These are phyloP conservation scores for Arabis hirsuta DNA, from an alignment of 345 rosid species.

Conservation along the genomic window DNA sequence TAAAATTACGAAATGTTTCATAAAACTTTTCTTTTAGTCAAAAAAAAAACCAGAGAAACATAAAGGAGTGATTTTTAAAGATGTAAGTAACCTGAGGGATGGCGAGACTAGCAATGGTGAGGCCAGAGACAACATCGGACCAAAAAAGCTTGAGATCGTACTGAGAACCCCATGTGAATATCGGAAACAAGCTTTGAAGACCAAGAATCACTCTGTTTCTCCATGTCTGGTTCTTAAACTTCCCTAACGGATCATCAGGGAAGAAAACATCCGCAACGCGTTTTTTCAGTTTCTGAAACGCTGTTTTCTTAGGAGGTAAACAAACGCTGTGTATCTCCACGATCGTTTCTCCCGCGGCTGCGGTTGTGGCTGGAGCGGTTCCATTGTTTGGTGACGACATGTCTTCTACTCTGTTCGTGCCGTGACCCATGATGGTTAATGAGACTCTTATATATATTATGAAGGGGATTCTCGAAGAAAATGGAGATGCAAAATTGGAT, in stretches of 20 bases:
- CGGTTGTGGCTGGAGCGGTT: slow-evolving; percentile 15
- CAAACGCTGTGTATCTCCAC: slow-evolving; percentile 73
- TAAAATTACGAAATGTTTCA: not conserved
- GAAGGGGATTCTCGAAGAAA: not conserved
- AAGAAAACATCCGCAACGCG: slow-evolving; percentile 76
- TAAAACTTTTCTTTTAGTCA: slow-evolving; percentile 1
- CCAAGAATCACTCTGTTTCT: slow-evolving; percentile 57
- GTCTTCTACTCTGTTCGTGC: slow-evolving; percentile 46
- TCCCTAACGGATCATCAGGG: slow-evolving; percentile 92
- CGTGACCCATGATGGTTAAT: slow-evolving; percentile 39
- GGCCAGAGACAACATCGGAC: slow-evolving; percentile 92
- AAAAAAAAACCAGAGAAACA: not conserved
- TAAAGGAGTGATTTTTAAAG: not conserved
- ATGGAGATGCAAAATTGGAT: not conserved
- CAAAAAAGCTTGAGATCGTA: slow-evolving; percentile 64
- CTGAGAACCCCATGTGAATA: slow-evolving; percentile 77
- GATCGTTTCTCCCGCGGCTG: slow-evolving; percentile 31
- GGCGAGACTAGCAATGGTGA: slow-evolving; percentile 99
- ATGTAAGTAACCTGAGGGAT: slow-evolving; percentile 86
- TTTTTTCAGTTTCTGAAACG: slow-evolving; percentile 65
- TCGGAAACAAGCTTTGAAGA: slow-evolving; percentile 77
- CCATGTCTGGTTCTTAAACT: slow-evolving; percentile 79
- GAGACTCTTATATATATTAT: slow-evolving; percentile 1
- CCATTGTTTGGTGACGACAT: slow-evolving; percentile 44
- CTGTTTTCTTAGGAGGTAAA: slow-evolving; percentile 67